Base-by-base conservation (phyloP, 2,329 filamentous ascomycete genomes). In the Monilinia fructicola region DNA sequence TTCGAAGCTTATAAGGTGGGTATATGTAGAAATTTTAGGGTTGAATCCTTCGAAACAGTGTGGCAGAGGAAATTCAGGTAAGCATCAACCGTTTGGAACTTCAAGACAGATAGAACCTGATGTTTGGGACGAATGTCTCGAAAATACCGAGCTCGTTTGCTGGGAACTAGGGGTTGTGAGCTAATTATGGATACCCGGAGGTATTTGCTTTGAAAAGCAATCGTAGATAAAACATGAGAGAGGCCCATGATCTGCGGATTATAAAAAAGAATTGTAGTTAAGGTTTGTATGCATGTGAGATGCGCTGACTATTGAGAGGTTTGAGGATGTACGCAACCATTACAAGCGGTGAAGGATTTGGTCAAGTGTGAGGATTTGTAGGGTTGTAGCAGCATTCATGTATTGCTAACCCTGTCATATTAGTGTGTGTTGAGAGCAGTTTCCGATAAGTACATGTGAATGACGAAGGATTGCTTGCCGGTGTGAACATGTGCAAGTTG, bases 161-260 rank as follows among this genome's bases (percentile, higher is more conserved):
- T 3, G 35, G 21, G 44, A 9, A 60, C 4, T 31, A 38, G 48
- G 28, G 14, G 28, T 50, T 4, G 12, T 10, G 3, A 38, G 14
- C 58, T 50, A 38, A 50, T 60, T 50, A 50, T 60, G 44, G 58
- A 60, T 60, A 28, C 48, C 58, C 44, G 44, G 56, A 35, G 26
- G 18, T 21, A 38, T 50, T 50, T 3, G 14, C 14, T 26, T 38
- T 9, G 10, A 12, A 38, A 50, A 28, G 28, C 28, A 21, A 60
- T 23, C 7, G 9, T 35, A 60, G 42, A 28, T 16, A 60, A 60
- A 60, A 60, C 14, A 21, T 50, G 44, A 50, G 26, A 38, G 28
- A 28, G 42, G 44, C 58, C 28, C 48, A n/a, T 6, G n/a, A 50
- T 21, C 31, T 26, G 44, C 16, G 14, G 7, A 18, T 44, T n/a